These are phyloP conservation scores for Linum tenue DNA, from an alignment of 345 rosid species.

Conservation along the genomic window DNA sequence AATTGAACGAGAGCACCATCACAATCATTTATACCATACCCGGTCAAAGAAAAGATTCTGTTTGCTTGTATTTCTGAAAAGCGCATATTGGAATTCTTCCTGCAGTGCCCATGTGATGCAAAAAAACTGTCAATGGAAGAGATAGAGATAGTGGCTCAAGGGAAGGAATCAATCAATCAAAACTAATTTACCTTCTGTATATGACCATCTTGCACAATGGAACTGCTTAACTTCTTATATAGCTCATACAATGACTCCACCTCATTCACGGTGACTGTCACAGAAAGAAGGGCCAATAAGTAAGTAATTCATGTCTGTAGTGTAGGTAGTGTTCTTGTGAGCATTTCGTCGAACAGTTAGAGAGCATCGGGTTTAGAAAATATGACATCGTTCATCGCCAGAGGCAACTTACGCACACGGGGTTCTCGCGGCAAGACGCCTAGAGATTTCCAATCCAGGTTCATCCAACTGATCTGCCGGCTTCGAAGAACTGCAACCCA, in stretches of 20 bases:
- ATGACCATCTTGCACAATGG: conserved; percentile 56
- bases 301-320: too few relatives aligned
- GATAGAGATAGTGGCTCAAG: too few relatives aligned
- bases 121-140: too few relatives aligned
- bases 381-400: too few relatives aligned
- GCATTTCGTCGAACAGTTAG: not conserved
- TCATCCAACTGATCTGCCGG: not conserved
- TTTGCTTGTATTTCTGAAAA: conserved; percentile 33
- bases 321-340: not conserved
- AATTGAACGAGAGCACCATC: not conserved
- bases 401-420: not conserved
- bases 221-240: conserved; percentile 57
- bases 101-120: conserved; percentile 7
- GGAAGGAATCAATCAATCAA: not conserved
- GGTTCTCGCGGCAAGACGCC: not conserved
- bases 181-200: conserved; percentile 54
- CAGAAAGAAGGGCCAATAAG: not conserved
- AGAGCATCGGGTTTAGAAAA: not conserved
- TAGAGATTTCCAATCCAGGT: not conserved
- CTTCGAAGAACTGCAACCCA: not conserved
- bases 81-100: conserved; percentile 51
- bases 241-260: conserved; percentile 67
- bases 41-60: conserved; percentile 48
- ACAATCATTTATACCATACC: conserved; percentile 20
- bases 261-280: conserved; percentile 60